These are phyloP conservation scores for Rhypophila decipiens DNA, from an alignment of 495 filamentous ascomycete genomes.

Conservation along the genomic window DNA sequence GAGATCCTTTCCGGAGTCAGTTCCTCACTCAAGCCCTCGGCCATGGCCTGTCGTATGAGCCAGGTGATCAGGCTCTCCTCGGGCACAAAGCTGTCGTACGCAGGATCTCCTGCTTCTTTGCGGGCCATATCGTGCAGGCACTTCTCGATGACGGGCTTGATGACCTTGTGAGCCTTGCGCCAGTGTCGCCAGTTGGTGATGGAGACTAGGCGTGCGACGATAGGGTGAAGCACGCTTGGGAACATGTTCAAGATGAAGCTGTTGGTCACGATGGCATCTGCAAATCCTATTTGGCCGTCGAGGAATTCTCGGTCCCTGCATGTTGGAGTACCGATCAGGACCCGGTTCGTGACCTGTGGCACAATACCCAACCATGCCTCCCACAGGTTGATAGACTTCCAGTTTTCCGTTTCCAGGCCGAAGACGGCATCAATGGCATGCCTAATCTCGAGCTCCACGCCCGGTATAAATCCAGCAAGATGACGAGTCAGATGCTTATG, in stretches of 20 bases:
- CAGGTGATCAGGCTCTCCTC: conserved; percentile 32
- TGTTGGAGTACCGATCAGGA: conserved; percentile 21
- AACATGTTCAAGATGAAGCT: conserved; percentile 28
- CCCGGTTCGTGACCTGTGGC: conserved; percentile 24
- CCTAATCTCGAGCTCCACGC: conserved; percentile 26
- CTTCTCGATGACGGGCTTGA: conserved; percentile 22
- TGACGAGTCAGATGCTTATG: conserved; percentile 31
- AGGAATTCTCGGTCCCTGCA: conserved; percentile 26
- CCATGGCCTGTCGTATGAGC: conserved; percentile 27
- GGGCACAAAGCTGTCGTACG: conserved; percentile 15
- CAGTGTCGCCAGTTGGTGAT: conserved; percentile 25
- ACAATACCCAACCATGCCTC: conserved; percentile 26
- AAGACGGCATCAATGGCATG: conserved; percentile 21
- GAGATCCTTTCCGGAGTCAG: conserved; percentile 18
- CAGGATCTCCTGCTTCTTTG: conserved; percentile 15
- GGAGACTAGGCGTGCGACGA: conserved; percentile 21
- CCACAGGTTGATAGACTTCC: conserved; percentile 29
- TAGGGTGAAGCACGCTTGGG: conserved; percentile 27
- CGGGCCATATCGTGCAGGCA: conserved; percentile 21
- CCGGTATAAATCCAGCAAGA: conserved; percentile 24
- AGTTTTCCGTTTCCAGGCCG: conserved; percentile 25
- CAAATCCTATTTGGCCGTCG: conserved; percentile 23
- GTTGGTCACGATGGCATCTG: conserved; percentile 27
- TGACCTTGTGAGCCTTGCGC: conserved; percentile 14
- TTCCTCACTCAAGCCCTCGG: conserved; percentile 16